Conservation (phyloP, 768 basidiomycete species). For the Lentinula edodes region DNA sequence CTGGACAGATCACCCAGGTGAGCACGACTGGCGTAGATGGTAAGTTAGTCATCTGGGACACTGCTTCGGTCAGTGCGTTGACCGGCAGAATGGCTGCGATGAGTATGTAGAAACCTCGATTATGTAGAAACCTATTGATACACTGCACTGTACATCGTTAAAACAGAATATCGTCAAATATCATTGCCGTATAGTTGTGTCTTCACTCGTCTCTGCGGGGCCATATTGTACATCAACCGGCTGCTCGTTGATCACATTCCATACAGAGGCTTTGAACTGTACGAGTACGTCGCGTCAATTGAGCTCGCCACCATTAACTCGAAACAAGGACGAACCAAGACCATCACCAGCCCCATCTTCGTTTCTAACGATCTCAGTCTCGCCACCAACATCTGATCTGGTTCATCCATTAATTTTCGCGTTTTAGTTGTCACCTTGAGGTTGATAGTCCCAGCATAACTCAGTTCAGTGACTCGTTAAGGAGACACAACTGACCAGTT, state of each 20-base stretch:
- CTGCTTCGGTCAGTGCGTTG: slow-evolving; percentile 49
- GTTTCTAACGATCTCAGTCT: slow-evolving; percentile 79
- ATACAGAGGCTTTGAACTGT: slow-evolving; percentile 94
- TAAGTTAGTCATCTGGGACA: slow-evolving; percentile 86
- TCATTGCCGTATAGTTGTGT: slow-evolving; percentile 22
- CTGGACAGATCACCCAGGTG: slow-evolving; percentile 62
- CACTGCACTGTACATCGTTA: neutral
- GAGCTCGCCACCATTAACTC: neutral
- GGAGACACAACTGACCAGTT: slow-evolving; percentile 46
- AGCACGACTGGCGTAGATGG: slow-evolving; percentile 95
- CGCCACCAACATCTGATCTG: slow-evolving; percentile 71
- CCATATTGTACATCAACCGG: slow-evolving; percentile 27
- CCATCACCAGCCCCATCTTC: slow-evolving; percentile 94
- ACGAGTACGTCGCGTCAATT: neutral
- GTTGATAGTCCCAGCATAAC: neutral
- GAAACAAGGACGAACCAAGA: slow-evolving; percentile 52
- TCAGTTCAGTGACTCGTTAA: neutral
- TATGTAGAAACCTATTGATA: slow-evolving; percentile 12
- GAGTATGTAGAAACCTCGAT: slow-evolving; percentile 24
- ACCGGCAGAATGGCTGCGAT: slow-evolving; percentile 45
- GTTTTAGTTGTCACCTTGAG: slow-evolving; percentile 62
- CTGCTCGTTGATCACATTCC: slow-evolving; percentile 88
- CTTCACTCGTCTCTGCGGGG: slow-evolving; percentile 11
- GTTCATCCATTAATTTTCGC: slow-evolving; percentile 64
- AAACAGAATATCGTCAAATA: neutral